Percentiles rank a stretch among this genome's conserved stretches.
Conservation (phyloP, 1,139 yeast species). For the Candida neerlandica region DNA sequence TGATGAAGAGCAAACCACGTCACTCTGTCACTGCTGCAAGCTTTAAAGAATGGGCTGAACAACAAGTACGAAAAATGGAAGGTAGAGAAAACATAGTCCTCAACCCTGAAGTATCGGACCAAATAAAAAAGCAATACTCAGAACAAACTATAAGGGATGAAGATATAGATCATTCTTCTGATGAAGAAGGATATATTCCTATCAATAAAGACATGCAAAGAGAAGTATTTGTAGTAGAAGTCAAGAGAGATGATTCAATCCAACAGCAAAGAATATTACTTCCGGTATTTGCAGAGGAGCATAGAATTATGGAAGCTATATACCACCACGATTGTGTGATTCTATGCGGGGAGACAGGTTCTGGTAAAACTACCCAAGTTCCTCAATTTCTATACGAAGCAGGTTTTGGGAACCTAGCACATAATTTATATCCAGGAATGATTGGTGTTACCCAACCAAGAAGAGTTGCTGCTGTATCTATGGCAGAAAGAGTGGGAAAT, state of each 20-base stretch:
- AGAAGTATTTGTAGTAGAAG: slow-evolving; percentile 68
- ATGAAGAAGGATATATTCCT: slow-evolving; percentile 58
- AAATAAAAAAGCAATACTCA: slow-evolving; percentile 46
- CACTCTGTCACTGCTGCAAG: slow-evolving; percentile 47
- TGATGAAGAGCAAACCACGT: slow-evolving; percentile 42
- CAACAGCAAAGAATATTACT: slow-evolving; percentile 68
- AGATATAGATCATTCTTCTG: slow-evolving; percentile 62
- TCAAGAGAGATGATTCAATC: slow-evolving; percentile 63
- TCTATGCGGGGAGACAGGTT: slow-evolving; percentile 91
- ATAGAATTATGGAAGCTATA: slow-evolving; percentile 91
- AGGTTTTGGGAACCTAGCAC: slow-evolving; percentile 71
- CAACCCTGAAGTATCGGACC: slow-evolving; percentile 54
- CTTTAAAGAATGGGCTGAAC: slow-evolving; percentile 65
- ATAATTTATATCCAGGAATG: slow-evolving; percentile 78
- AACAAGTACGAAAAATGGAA: slow-evolving; percentile 57
- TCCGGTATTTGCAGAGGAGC: slow-evolving; percentile 93
- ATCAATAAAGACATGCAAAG: slow-evolving; percentile 57
- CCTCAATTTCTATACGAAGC: slow-evolving; percentile 83
- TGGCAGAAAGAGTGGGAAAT: slow-evolving; percentile 85
- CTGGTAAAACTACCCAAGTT: slow-evolving; percentile 81
- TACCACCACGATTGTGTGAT: slow-evolving; percentile 90
- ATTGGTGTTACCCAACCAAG: slow-evolving; percentile 97
- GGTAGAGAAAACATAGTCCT: slow-evolving; percentile 53
- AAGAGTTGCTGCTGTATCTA: slow-evolving; percentile 97
- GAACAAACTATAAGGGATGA: slow-evolving; percentile 54